Evolutionary conservation across 2,329 filamentous ascomycete species (phyloP).

Genomic region (Monosporascus ibericus): DNA sequence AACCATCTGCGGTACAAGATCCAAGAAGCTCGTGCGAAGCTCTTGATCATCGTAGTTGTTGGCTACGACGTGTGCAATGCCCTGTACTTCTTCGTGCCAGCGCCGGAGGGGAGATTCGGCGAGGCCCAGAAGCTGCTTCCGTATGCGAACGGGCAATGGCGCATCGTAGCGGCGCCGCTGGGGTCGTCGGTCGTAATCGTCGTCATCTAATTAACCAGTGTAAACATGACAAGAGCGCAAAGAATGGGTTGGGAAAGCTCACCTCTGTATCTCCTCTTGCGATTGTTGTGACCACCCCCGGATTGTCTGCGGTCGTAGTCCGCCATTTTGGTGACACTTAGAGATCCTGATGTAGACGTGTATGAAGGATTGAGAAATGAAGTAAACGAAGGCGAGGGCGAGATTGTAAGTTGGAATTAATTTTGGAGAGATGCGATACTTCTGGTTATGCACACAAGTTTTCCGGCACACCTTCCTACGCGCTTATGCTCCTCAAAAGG

Average conservation of each 20-base stretch:
- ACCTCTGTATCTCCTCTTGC: conserved; percentile 81
- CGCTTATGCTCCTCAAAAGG: neutral
- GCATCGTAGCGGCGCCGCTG: conserved; percentile 69
- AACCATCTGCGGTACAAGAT: conserved; percentile 68
- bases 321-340: conserved; percentile 35
- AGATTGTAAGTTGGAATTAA: no score
- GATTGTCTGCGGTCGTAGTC: conserved; percentile 53
- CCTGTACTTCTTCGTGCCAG: conserved; percentile 71
- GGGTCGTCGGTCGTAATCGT: conserved; percentile 68
- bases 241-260: conserved; percentile 18
- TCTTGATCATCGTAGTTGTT: conserved; percentile 85
- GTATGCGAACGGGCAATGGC: conserved; percentile 63
- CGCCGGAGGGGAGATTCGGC: conserved; percentile 75
- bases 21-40: conserved; percentile 65
- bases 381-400: conserved; percentile 1
- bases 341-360: conserved; percentile 1
- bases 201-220: conserved; percentile 50
- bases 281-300: conserved; percentile 47
- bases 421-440: no score
- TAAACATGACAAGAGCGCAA: conserved; percentile 22
- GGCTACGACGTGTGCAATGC: conserved; percentile 68
- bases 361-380: conserved; percentile 1
- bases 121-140: conserved; percentile 72
- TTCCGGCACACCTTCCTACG: no score
- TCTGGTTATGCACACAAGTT: no score